Evolutionary conservation across 2,329 filamentous ascomycete genomes (phyloP).

Genomic region (Scytalidium sp.): DNA sequence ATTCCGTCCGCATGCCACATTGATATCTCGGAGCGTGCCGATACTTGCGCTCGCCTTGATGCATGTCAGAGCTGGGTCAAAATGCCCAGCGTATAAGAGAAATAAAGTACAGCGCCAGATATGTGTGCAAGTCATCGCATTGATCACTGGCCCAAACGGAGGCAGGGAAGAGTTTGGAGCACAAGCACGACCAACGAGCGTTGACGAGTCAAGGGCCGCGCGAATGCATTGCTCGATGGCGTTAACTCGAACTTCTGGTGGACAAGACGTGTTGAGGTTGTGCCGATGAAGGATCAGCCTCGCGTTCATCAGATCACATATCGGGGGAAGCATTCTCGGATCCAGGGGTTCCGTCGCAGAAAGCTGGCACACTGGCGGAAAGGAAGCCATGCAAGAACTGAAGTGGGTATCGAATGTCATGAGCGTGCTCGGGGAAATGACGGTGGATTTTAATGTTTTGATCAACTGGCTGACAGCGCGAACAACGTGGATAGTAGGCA

Average conservation of each 20-base stretch:
- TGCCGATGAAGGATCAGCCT: slow-evolving; percentile 86
- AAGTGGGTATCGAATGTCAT: slow-evolving; percentile 83
- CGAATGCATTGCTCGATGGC: slow-evolving; percentile 76
- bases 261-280: slow-evolving; percentile 74
- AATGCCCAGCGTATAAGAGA: slow-evolving; percentile 71
- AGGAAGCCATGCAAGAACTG: slow-evolving; percentile 67
- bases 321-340: slow-evolving; percentile 68
- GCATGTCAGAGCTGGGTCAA: slow-evolving; percentile 69
- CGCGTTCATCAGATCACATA: slow-evolving; percentile 77
- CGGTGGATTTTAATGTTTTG: slow-evolving; percentile 65
- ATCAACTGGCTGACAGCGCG: slow-evolving; percentile 73
- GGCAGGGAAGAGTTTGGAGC: slow-evolving; percentile 31
- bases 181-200: slow-evolving; percentile 67
- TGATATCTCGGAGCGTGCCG: slow-evolving; percentile 67
- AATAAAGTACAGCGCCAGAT: slow-evolving; percentile 85
- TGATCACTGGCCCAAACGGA: slow-evolving; percentile 40
- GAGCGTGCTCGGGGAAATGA: slow-evolving; percentile 64
- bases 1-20: slow-evolving; percentile 76
- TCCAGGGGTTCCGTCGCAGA: slow-evolving; percentile 66
- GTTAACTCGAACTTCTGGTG: slow-evolving; percentile 59
- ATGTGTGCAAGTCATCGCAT: slow-evolving; percentile 75
- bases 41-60: slow-evolving; percentile 70
- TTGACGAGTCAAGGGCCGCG: slow-evolving; percentile 75
- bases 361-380: slow-evolving; percentile 72
- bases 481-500: slow-evolving; percentile 78